Percentiles rank a stretch among this genome's conserved stretches.
Conservation (phyloP, 1,284 basidiomycete genomes). For the Cutaneotrichosporon dermatis region DNA sequence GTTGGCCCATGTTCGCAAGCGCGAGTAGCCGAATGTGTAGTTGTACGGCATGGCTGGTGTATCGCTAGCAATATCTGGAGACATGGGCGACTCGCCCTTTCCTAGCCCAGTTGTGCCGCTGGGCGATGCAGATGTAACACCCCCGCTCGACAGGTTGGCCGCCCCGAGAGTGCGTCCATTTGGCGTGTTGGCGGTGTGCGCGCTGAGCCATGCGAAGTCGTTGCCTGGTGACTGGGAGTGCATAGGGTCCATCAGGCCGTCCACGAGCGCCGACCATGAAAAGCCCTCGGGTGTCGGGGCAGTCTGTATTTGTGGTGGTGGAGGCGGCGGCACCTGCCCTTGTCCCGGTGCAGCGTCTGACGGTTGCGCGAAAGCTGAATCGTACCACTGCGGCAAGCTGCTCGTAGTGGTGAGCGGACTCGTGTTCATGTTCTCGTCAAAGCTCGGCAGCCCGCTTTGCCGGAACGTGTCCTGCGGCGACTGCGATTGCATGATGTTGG, state of each 20-base stretch:
- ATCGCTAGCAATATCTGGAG: background rate
- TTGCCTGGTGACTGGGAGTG: slow-evolving; percentile 1
- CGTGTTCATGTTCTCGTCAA: slow-evolving; percentile 3
- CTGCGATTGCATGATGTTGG: slow-evolving; percentile 12
- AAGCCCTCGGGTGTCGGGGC: slow-evolving; percentile 5
- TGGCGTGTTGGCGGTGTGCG: slow-evolving; percentile 3
- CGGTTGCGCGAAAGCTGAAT: background rate
- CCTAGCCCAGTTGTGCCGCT: background rate
- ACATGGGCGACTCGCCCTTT: slow-evolving; percentile 1
- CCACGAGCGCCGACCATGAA: slow-evolving; percentile 20
- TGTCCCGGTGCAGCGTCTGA: background rate
- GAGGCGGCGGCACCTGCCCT: background rate
- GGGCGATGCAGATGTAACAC: background rate
- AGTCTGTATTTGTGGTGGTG: background rate
- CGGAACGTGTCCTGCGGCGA: slow-evolving; percentile 18
- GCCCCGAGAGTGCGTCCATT: background rate
- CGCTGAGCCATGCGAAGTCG: slow-evolving; percentile 17
- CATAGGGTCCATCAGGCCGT: slow-evolving; percentile 16
- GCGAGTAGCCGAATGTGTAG: slow-evolving; percentile 21
- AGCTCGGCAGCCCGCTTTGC: slow-evolving; percentile 1
- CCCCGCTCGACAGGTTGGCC: background rate
- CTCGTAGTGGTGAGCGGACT: background rate
- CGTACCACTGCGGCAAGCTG: slow-evolving; percentile 8
- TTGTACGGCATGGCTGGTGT: slow-evolving; percentile 1
- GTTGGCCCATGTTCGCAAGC: slow-evolving; percentile 12